Evolutionary conservation across 495 filamentous ascomycete species (phyloP), one percentile per base, ranked within the genome.

Genomic region (Bryoglossum gracile): DNA sequence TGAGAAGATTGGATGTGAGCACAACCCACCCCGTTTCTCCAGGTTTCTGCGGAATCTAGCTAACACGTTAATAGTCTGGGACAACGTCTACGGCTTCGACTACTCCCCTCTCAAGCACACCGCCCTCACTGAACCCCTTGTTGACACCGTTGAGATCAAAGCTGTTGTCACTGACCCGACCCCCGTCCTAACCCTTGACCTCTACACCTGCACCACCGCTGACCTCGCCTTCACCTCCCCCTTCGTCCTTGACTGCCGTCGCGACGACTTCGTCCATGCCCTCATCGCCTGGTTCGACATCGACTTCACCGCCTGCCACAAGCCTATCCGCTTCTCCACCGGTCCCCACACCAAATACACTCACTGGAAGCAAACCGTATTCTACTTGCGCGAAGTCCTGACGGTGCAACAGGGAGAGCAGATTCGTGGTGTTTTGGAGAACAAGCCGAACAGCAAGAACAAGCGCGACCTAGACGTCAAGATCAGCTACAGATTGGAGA

Each of bases 241-340:
- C 21, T 87, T 85, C 61, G 70, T 73, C 50, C 78, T 98, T 16
- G 68, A 71, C 8, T 81, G 79, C 41, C 80, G 83, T 62, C 80
- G 89, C 43, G 82, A 80, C 59, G 94, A 97, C 68, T 94, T 89
- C 68, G 77, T 98, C 51, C 94, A 98, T 64, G 92, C 89, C 18
- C 73, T 98, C 30, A 94, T 98, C 41, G 84, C 94, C 25, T 97
- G 94, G 87, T 98, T 98, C 72, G 92, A 98, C 64, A 97, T 95
- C 56, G 90, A 95, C 53, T 98, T 98, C 69, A 87, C 86, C 28
- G 88, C 89, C 24, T 96, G 91, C 73, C 89, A 90, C 68, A 87
- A 89, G 71, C 82, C 84, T 8, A 81, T 90, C 61, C 70, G 71
- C 53, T 94, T 94, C 69, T 89, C 84, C 30, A 94, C 87, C 25